Evolutionary conservation across 108 stramenopile species (phyloP).

Genomic region (Aurantiochytrium sp.): DNA sequence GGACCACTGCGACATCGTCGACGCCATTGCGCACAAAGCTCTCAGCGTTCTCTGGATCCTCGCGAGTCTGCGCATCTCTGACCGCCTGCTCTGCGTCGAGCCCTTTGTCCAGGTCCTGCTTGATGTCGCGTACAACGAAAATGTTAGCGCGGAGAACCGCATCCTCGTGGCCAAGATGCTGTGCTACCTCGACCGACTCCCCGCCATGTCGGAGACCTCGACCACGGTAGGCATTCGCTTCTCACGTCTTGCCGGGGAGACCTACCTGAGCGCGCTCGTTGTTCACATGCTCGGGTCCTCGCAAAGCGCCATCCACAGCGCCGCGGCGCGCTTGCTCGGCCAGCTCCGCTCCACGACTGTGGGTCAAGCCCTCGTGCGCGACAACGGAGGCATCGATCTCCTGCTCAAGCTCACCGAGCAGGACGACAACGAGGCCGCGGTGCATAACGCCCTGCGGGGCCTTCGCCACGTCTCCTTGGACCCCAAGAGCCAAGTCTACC

Average conservation of each 20-base stretch:
- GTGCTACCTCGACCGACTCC: constrained; percentile 13
- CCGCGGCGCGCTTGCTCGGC: not conserved
- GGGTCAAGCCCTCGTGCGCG: constrained; percentile 8
- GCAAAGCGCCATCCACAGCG: not conserved
- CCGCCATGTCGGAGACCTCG: not conserved
- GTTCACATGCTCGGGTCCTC: not conserved
- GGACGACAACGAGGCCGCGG: not conserved
- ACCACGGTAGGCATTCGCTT: not conserved
- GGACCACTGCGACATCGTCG: not conserved
- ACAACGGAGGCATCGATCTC: not conserved
- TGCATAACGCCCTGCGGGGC: not conserved
- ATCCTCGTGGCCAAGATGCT: not conserved
- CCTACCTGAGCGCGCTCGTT: not conserved
- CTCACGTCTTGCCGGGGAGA: not conserved
- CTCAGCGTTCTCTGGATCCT: not conserved
- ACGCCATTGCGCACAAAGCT: constrained; percentile 16
- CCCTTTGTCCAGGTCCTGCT: not conserved
- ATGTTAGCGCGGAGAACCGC: not conserved
- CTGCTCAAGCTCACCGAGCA: not conserved
- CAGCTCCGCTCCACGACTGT: not conserved
- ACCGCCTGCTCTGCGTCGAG: not conserved
- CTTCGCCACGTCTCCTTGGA: constrained; percentile 19
- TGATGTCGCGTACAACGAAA: not conserved
- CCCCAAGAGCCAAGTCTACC: not conserved
- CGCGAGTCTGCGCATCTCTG: constrained; percentile 20